A percentile compares a stretch with the other conserved stretches of the same genome.
These are phyloP conservation scores for Geum urbanum DNA, from an alignment of 306 rosid genomes.

Conservation along the genomic window DNA sequence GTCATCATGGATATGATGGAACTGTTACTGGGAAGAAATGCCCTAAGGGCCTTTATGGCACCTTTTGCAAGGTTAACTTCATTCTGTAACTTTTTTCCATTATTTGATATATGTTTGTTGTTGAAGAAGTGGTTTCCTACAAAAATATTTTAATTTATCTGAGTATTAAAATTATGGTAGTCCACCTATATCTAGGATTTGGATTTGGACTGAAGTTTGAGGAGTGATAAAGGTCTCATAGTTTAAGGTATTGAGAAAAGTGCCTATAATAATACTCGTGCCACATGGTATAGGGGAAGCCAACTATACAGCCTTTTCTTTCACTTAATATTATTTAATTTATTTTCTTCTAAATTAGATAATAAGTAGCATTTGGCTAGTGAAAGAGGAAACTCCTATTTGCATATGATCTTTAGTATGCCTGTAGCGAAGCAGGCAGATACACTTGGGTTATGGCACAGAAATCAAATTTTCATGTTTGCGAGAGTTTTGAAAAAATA, in stretches of 20 bases:
- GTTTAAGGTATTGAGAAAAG: neutral
- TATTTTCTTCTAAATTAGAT: neutral
- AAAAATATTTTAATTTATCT: neutral
- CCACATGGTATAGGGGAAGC: neutral
- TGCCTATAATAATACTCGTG: too few relatives aligned
- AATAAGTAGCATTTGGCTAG: neutral
- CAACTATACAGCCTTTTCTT: neutral
- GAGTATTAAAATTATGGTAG: neutral
- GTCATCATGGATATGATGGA: slow-evolving; percentile 69
- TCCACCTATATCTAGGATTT: too few relatives aligned
- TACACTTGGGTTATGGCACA: neutral
- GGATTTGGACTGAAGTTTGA: neutral
- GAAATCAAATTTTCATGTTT: neutral
- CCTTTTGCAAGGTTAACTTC: slow-evolving; percentile 70
- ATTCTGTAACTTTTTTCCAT: slow-evolving; percentile 8
- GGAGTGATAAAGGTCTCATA: neutral
- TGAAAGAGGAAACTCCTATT: neutral
- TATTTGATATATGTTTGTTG: neutral
- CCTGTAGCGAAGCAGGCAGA: neutral
- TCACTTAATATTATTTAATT: too few relatives aligned
- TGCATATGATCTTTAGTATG: neutral
- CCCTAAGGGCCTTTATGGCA: slow-evolving; percentile 89
- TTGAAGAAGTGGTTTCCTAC: neutral
- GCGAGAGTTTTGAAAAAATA: neutral
- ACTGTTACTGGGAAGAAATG: slow-evolving; percentile 84